Conservation (phyloP, 768 basidiomycete genomes). For the Xerocomus spinulosus region DNA sequence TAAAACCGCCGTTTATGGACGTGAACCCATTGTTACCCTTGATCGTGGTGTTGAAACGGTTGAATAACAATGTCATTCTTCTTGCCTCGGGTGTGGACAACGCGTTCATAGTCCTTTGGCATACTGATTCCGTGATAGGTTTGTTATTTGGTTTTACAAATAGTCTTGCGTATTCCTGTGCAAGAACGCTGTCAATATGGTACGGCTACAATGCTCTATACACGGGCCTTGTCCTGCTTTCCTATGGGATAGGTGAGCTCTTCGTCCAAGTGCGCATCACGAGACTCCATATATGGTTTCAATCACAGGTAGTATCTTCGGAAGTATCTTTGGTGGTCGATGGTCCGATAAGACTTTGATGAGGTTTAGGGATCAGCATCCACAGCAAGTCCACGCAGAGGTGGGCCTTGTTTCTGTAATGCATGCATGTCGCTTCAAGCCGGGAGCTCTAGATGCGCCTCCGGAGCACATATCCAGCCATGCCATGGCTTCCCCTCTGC, state of each 20-base stretch:
- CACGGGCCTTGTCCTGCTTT: conserved; percentile 72
- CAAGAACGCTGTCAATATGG: conserved; percentile 59
- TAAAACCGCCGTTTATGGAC: conserved; percentile 60
- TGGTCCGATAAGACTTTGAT: conserved; percentile 51
- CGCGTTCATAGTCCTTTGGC: background rate
- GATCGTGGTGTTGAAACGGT: conserved; percentile 49
- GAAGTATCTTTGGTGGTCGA: conserved; percentile 53
- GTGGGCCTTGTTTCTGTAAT: conserved; percentile 30
- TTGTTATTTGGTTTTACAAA: conserved; percentile 68
- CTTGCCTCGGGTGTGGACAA: conserved; percentile 22
- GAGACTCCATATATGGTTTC: background rate
- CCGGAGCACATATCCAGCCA: conserved; percentile 54
- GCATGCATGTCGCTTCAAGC: background rate
- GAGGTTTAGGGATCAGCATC: conserved; percentile 33
- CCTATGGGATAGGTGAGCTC: conserved; percentile 61
- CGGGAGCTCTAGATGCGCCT: conserved; percentile 59
- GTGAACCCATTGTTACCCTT: conserved; percentile 70
- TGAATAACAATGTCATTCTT: conserved; percentile 66
- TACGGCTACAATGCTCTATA: conserved; percentile 69
- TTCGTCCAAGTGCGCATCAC: background rate
- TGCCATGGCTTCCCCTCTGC: conserved; percentile 50
- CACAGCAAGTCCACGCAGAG: conserved; percentile 54
- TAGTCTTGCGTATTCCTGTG: conserved; percentile 67
- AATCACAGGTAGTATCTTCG: conserved; percentile 41
- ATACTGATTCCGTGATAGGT: conserved; percentile 35